Percentiles rank a stretch among this genome's conserved stretches.
phyloP scores from a whole-genome alignment of 2,329 filamentous ascomycete genomes.

The Trichoderma sp. region DNA sequence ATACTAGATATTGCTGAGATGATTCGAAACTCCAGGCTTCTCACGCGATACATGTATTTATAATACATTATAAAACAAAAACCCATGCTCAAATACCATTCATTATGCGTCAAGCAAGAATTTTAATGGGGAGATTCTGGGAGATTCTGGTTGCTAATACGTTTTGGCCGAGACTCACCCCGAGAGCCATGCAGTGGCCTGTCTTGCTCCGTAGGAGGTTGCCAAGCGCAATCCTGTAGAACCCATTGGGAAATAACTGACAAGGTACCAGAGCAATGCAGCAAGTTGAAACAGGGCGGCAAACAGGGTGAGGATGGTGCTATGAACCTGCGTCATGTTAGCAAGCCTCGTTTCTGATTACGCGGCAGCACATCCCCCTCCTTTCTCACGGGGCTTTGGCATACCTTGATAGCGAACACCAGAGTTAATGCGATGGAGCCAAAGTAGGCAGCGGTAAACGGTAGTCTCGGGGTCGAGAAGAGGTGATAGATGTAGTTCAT shows the following conservation, averaged over 20 bases:
- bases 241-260: constrained; percentile 98
- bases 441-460: constrained; percentile 93
- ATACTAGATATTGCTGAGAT: neutral
- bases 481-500: constrained; percentile 80
- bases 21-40: neutral
- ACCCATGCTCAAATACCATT: neutral
- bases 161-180: constrained; percentile 46
- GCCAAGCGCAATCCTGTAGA: constrained; percentile 82
- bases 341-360: neutral
- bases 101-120: neutral
- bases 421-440: constrained; percentile 86
- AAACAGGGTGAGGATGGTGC: constrained; percentile 78
- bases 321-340: constrained; percentile 62
- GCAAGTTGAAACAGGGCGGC: constrained; percentile 80
- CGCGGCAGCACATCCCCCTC: too few species aligned
- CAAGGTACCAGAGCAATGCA: constrained; percentile 84
- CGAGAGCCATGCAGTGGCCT: constrained; percentile 84
- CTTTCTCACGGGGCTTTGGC: constrained; percentile 37
- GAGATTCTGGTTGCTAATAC: neutral
- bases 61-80: neutral
- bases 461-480: constrained; percentile 76
- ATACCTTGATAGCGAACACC: constrained; percentile 88
- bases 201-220: constrained; percentile 77
- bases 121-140: neutral
- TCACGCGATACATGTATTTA: neutral